These are phyloP conservation scores for Suillus discolor DNA, from an alignment of 768 basidiomycete genomes.

Conservation along the genomic window DNA sequence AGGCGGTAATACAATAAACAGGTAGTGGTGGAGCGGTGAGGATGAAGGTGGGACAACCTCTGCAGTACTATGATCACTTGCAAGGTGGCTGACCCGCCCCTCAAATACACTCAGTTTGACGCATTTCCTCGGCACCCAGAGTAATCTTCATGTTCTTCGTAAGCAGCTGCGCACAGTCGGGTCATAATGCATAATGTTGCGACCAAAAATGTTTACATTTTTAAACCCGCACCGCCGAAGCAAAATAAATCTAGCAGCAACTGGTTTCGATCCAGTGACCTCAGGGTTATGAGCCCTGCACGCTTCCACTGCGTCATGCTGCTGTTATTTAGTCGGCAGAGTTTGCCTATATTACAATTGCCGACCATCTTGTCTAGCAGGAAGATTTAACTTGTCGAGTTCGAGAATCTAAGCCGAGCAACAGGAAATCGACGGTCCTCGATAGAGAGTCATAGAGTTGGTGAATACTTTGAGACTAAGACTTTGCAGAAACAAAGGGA, in stretches of 20 bases:
- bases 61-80: not conserved
- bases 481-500: too few species aligned
- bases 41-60: not conserved
- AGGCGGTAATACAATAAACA: not conserved
- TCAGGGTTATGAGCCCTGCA: constrained; percentile 65
- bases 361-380: too few species aligned
- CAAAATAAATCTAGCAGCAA: constrained; percentile 46
- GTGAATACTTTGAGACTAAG: too few species aligned
- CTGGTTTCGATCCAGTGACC: constrained; percentile 69
- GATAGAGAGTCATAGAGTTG: too few species aligned
- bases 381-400: too few species aligned
- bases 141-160: not conserved
- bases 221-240: not conserved
- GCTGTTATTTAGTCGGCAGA: constrained; percentile 27
- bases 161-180: not conserved
- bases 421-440: too few species aligned
- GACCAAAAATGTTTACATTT: too few species aligned
- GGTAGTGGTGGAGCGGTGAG: not conserved
- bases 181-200: too few species aligned
- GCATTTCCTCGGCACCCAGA: not conserved
- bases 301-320: constrained; percentile 63
- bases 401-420: too few species aligned
- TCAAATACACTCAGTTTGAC: not conserved
- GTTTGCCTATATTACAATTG: not conserved
- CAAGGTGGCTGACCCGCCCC: constrained; percentile 1